Base-by-base conservation (phyloP, 805 yeast species). In the Cyberlindnera mycetangii region DNA sequence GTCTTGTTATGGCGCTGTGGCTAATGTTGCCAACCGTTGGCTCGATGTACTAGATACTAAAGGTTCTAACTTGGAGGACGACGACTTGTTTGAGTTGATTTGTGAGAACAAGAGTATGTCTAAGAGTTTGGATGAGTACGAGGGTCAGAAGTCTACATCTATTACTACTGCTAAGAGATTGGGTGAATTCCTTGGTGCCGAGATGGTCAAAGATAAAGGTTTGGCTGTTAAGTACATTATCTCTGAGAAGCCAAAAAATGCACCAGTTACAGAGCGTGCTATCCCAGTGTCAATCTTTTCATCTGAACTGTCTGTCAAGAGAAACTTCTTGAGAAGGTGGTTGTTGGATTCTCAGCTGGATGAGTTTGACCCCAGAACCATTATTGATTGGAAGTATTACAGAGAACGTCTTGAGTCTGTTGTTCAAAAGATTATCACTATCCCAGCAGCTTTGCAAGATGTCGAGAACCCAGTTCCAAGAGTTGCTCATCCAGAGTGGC, bases 21-120 rank as follows among this genome's bases (percentile, higher is more conserved):
- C 98, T 0, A 74, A 74, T 25, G 96, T 93, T 19, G 98, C 99
- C 1, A 86, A 92, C 56, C 80, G 95, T 53, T 93, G 99, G 99
- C 70, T 93, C 20, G 98, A 92, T 69, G 95, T 93, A 5, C 67
- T 93, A 43, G 96, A 89, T 42, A 80, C 92, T 2, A 82, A 81
- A 50, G 99, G 99, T 32, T 71, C 76, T 1, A 83, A 85, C 74
- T 71, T 93, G 22, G 96, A 90, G 60, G 96, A 93, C 62, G 96
- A 88, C 58, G 99, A 93, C 64, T 75, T 93, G 53, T 85, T 95
- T 55, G 96, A 85, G 56, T 78, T 93, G 54, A 92, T 93, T 81
- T 89, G 97, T 68, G 98, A 93, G 62, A 92, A 93, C 61, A 83
- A 93, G 70, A 81, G 88, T 61, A 92, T 93, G 98, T 85, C 96